These are phyloP conservation scores for Monosporozyma servazzii DNA, from an alignment of 805 yeast genomes.

Conservation along the genomic window DNA sequence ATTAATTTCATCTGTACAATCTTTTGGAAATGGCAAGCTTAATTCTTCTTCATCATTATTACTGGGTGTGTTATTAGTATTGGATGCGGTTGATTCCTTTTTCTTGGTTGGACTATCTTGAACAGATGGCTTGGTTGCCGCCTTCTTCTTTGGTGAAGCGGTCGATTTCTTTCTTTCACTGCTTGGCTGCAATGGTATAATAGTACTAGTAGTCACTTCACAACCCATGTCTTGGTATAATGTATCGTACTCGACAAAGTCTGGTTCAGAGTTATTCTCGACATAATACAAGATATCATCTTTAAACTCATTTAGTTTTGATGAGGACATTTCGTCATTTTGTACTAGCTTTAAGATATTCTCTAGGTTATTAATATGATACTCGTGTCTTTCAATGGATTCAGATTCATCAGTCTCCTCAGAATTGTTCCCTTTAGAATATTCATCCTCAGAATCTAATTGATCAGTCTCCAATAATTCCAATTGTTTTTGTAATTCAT, in stretches of 20 bases:
- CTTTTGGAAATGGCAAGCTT: constrained; percentile 21
- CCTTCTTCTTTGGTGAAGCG: constrained; percentile 33
- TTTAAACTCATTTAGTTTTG: constrained; percentile 61
- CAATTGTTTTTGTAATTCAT: constrained; percentile 71
- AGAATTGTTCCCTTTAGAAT: not conserved
- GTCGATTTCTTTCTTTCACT: constrained; percentile 19
- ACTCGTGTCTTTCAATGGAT: constrained; percentile 60
- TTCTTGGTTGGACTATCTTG: not conserved
- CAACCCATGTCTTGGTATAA: constrained; percentile 77
- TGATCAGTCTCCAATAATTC: constrained; percentile 58
- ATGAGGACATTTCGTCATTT: constrained; percentile 72
- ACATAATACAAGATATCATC: constrained; percentile 91
- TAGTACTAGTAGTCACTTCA: constrained; percentile 12
- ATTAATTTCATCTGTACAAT: constrained; percentile 22
- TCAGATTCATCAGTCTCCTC: constrained; percentile 20
- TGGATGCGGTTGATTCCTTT: not conserved
- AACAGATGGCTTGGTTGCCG: constrained; percentile 11
- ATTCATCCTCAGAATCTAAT: constrained; percentile 40
- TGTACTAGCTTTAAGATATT: constrained; percentile 66
- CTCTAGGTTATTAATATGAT: constrained; percentile 74
- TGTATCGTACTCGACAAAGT: constrained; percentile 88
- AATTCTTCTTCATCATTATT: constrained; percentile 2
- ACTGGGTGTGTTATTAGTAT: not conserved
- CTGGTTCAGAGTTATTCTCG: constrained; percentile 87
- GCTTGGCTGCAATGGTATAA: constrained; percentile 1